Evolutionary conservation across 2,329 filamentous ascomycete species (phyloP), one percentile per base, ranked within the genome.

Genomic region (Fusarium robinianum): DNA sequence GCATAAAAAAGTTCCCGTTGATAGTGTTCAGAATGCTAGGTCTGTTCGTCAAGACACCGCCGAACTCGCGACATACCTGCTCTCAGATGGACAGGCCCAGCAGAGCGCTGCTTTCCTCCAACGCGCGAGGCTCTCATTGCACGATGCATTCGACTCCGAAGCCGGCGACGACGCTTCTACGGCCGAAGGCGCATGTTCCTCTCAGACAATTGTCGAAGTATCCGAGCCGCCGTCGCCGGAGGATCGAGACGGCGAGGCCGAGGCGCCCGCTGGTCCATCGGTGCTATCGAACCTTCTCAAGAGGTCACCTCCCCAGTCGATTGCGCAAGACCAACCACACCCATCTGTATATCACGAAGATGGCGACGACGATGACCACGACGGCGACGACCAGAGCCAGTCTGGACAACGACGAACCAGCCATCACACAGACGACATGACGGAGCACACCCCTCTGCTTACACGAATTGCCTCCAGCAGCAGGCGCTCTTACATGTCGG

Each of bases 11-110:
- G 76, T 71, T 25, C 76, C 77, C 12, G 63, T 80, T 68, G 87
- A 92, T 63, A 86, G 81, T 57, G 79, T 82, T 12, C 81, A 88
- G 58, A 88, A 88, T 67, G 87, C 88, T 22, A 82, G 84, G 46
- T 87, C 84, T 54, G 86, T 96, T 26, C 85, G 90, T 53, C 85
- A 94, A 68, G 86, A 94, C 63, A 95, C 90, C 3, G 88, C 90
- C 37, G 89, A 95, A 68, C 76, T 96, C 43, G 90, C 90, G 29
- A 89, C 82, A 12, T 90, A 91, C 64, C 84, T 89, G 35, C 78
- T 96, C 18, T 85, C 85, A 25, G 82, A 87, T 57, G 77, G 78
- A 57, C 70, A 75, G 44, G 66, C 70, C 45, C 58, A 65, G 29
- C 70, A 67, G 29, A 72, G 66, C 48, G 68, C 74, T 5, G 70